phyloP scores from a whole-genome alignment of 192 early-diverging fungal genomes.

The Cetraspora pellucida region DNA sequence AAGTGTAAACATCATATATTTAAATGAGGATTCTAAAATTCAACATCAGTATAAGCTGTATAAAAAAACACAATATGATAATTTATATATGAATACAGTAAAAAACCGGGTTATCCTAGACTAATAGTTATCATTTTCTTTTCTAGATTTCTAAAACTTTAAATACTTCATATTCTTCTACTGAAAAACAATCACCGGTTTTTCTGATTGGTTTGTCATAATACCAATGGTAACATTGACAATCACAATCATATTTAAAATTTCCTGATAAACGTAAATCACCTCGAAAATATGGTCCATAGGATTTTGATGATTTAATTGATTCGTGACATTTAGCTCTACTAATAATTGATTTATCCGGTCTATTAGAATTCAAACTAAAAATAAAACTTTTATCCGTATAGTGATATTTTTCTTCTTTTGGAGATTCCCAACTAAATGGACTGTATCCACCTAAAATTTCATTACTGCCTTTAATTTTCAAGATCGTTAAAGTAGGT shows the following conservation, averaged over 20 bases:
- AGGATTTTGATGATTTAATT: neutral
- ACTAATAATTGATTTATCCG: neutral
- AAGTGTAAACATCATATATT: too few relatives aligned
- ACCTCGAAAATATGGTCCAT: neutral
- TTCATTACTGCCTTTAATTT: neutral
- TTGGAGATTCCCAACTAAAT: neutral
- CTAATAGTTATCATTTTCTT: too few relatives aligned
- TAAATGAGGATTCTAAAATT: too few relatives aligned
- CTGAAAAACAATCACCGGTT: too few relatives aligned
- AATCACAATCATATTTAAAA: neutral
- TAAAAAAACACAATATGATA: too few relatives aligned
- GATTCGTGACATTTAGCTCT: neutral
- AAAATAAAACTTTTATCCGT: neutral
- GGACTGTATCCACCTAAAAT: neutral
- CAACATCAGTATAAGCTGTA: too few relatives aligned
- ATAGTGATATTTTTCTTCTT: neutral
- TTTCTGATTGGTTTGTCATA: neutral
- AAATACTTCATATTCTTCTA: neutral
- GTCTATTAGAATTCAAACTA: neutral
- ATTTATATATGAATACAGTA: too few relatives aligned
- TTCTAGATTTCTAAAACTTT: too few relatives aligned
- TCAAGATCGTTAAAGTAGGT: neutral
- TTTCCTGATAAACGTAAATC: neutral
- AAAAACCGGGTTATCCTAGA: too few relatives aligned
- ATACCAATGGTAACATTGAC: neutral